Base-by-base conservation (phyloP, 2,329 filamentous ascomycete species). In the Exophiala sideris region DNA sequence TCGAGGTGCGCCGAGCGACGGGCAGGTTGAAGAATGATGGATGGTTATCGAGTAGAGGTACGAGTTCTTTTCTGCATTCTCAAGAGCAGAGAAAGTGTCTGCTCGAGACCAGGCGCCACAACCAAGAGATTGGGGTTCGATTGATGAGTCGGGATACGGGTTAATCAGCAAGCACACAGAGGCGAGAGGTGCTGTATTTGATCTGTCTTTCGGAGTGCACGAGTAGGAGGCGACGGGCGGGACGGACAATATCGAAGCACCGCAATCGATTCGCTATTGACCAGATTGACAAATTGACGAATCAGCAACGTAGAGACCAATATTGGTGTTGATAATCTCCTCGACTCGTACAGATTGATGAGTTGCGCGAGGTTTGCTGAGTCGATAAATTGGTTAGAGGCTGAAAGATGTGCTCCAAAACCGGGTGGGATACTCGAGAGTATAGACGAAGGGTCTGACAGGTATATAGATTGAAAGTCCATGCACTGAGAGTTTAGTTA, bases 51-150 rank as follows among this genome's bases (percentile, higher is more conserved):
- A 34, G 41, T 20, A 57, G 32, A 46, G 35, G 24, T 24, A 46
- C 11, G 45, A 21, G 20, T 47, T 36, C 16, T 33, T 48, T 21
- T 53, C 50, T 48, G 44, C 50, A 53, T 53, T 48, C 50, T 54
- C 34, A 32, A 40, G 45, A 44, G 47, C 24, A 45, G 29, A 29
- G 24, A 4, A 40, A 51, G 47, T 45, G 49, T 48, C 40, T 52
- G 36, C 24, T 38, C 32, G 29, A 21, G 53, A 45, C 24, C 32
- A 36, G 36, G 45, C 56, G 48, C 32, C 47, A 50, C 54, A 32
- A 29, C 29, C 16, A 24, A 40, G 48, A 36, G 18, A 20, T 14
- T 36, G 24, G 35, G 29, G 32, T 36, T 47, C 11, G 50, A 36
- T 42, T 44, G 50, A 48, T 34, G 50, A 53, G 48, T 24, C 36